These are phyloP conservation scores for Phlebiopsis gigantea DNA, from an alignment of 768 basidiomycete genomes.

Conservation along the genomic window DNA sequence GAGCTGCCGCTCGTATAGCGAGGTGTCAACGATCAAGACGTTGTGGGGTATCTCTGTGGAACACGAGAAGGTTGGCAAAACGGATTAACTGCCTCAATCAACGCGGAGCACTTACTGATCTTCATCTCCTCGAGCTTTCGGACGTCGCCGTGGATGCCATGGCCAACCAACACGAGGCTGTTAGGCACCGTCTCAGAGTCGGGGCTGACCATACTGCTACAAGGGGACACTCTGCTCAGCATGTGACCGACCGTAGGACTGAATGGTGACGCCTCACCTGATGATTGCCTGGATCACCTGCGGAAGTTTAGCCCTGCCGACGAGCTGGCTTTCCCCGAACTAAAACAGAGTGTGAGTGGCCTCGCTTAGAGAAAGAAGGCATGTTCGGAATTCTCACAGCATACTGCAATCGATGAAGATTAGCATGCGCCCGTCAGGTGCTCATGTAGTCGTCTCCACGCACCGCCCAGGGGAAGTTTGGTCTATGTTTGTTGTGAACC, in stretches of 20 bases:
- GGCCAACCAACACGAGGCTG: conserved; percentile 65
- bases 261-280: conserved; percentile 38
- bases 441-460: conserved; percentile 25
- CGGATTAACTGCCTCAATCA: not conserved
- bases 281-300: conserved; percentile 69
- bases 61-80: not conserved
- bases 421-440: conserved; percentile 16
- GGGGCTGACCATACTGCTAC: conserved; percentile 67
- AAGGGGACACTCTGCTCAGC: not conserved
- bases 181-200: conserved; percentile 72
- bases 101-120: conserved; percentile 50
- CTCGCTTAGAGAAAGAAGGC: conserved; percentile 3
- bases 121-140: conserved; percentile 71
- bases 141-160: conserved; percentile 51
- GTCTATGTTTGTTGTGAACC: conserved; percentile 53
- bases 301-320: conserved; percentile 62
- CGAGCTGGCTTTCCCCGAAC: conserved; percentile 77
- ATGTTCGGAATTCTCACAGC: conserved; percentile 41
- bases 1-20: conserved; percentile 56
- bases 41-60: conserved; percentile 67
- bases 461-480: conserved; percentile 72
- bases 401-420: conserved; percentile 38
- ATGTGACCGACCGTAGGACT: not conserved
- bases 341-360: conserved; percentile 23
- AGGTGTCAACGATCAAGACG: conserved; percentile 60